Evolutionary conservation across 805 yeast species (phyloP), one percentile per base, ranked within the genome.

Genomic region (Kuraishia borneana): DNA sequence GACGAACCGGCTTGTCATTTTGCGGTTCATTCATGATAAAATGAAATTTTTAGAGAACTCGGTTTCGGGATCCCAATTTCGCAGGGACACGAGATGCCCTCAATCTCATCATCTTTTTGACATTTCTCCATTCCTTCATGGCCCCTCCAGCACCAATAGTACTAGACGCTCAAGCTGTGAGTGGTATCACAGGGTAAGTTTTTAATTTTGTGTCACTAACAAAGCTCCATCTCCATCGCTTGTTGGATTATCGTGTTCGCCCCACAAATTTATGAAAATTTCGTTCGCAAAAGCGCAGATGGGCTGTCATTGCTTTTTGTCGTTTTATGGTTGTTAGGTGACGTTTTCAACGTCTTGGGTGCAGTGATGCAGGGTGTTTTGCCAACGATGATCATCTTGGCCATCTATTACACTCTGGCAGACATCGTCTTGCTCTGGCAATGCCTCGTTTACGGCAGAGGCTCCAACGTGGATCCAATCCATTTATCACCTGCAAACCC

Each of bases 231-330:
- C 23, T 89, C 97, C 14, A 73, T 89, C 31, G 95, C 96, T 12
- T 92, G 96, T 54, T 89, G 98, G 98, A 80, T 92, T 39, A 88
- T 92, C 32, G 98, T 89, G 13, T 89, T 92, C 64, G 94, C 95
- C 26, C 97, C 97, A 8, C 97, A 89, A 53, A 81, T 92, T 30
- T 88, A 85, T 55, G 96, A 92, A 51, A 89, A 88, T 53, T 87
- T 83, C 50, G 67, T 69, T 40, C 63, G 97, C 49, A 78, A 83
- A 54, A 76, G 87, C 23, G 76, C 95, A 5, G 96, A 92, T 36
- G 96, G 97, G 5, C 67, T 92, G 14, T 87, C 96, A 6, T 57
- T 88, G 26, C 63, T 83, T 41, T 92, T 92, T 56, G 83, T 92
- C 16, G 70, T 85, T 6, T 65, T 92, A 18, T 92, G 98, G 98